Evolutionary conservation across 164 flowering plant genomes (phyloP).

Genomic region (Magnolia sinica): DNA sequence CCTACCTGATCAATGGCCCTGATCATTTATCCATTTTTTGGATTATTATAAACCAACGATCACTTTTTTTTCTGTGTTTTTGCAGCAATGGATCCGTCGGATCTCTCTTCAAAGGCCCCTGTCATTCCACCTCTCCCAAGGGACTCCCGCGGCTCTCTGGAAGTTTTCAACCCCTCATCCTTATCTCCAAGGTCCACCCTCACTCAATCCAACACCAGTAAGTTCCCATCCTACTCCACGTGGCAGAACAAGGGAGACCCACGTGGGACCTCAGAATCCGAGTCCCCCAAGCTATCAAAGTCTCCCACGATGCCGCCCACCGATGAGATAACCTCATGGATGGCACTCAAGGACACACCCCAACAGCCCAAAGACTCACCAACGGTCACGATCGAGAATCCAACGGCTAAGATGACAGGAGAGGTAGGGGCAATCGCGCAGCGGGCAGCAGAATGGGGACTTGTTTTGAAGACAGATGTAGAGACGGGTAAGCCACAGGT

Average conservation of each 20-base stretch:
- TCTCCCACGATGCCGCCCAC: conserved; percentile 7
- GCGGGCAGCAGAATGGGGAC: conserved; percentile 97
- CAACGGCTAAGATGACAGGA: conserved; percentile 6
- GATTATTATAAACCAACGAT: too few species aligned
- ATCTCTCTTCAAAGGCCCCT: not conserved
- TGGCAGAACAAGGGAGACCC: conserved; percentile 43
- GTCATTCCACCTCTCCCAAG: conserved; percentile 36
- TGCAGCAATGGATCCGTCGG: conserved; percentile 9
- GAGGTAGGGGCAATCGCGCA: conserved; percentile 55
- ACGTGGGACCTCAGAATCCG: conserved; percentile 21
- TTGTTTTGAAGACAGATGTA: conserved; percentile 70
- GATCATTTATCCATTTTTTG: not conserved
- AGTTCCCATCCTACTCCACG: conserved; percentile 33
- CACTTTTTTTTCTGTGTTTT: not conserved
- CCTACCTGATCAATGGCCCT: not conserved
- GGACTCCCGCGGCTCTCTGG: conserved; percentile 66
- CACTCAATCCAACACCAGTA: not conserved
- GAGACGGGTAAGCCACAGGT: conserved; percentile 90
- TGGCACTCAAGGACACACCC: conserved; percentile 63
- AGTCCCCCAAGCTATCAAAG: conserved; percentile 16
- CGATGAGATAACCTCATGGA: conserved; percentile 59
- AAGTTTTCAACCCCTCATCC: conserved; percentile 66
- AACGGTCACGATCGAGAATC: not conserved
- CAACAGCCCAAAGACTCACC: conserved; percentile 8
- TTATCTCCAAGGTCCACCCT: conserved; percentile 31